Base-by-base conservation (phyloP, 805 yeast genomes). In the Hanseniaspora lindneri region DNA sequence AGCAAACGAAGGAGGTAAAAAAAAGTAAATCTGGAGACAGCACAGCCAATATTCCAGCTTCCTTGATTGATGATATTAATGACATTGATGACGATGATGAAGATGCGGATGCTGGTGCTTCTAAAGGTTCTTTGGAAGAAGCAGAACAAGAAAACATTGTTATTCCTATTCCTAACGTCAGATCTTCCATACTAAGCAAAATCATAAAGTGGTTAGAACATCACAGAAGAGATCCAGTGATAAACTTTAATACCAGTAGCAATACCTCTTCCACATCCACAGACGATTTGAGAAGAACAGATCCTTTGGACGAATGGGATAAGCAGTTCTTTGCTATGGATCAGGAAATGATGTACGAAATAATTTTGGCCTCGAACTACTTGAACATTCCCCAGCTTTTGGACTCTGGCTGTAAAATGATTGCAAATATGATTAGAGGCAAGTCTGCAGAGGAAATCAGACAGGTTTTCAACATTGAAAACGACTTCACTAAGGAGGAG, bases 141-240 rank as follows among this genome's bases (percentile, higher is more conserved):
- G 71, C 64, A 7, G 77, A 73, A 39, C 76, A 73, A 37, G 83
- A 77, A 48, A 82, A 79, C 35, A 77, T 79, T 54, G 83, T 78
- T 52, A 82, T 89, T 58, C 96, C 96, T 32, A 77, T 87, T 11
- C 95, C 95, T 34, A 87, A 85, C 59, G 96, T 87, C 32, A 73
- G 89, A 55, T 82, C 94, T 9, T 79, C 82, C 16, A 95, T 89
- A 19, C 72, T 89, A 66, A 77, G 82, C 63, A 86, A 87, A 61
- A 89, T 89, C n/a, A 71, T 89, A 47, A 95, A 89, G 62, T 89
- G 96, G 94, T 87, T 96, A 58, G 94, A 84, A 60, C 92, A 89
- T 63, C 96, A 89, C 70, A 83, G 80, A 63, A 87, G 84, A 61
- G 75, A 83, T 9, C 71, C 70, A 17, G 80, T 80, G 65, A 83